phyloP scores from a whole-genome alignment of 208 protist species.

The Crithidia expoeki region DNA sequence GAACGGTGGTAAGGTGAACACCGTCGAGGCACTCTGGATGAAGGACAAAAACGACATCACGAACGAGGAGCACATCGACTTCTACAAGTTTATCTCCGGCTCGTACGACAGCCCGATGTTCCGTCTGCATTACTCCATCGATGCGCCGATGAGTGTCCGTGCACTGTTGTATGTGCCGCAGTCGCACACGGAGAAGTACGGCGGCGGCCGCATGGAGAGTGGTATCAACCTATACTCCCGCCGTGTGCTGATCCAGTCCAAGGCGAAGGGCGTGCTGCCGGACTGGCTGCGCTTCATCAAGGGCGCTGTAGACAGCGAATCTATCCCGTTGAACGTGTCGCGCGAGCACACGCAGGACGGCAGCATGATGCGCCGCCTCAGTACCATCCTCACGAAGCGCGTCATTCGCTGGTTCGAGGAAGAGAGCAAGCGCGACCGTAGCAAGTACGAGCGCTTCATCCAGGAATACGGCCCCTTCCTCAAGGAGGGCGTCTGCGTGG shows the following conservation, averaged over 20 bases:
- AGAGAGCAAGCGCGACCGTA: constrained; percentile 91
- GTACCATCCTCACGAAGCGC: constrained; percentile 91
- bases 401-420: constrained; percentile 92
- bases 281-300: constrained; percentile 97
- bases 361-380: constrained; percentile 93
- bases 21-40: constrained; percentile 97
- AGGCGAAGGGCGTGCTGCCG: constrained; percentile 95
- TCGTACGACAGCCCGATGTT: constrained; percentile 94
- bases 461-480: constrained; percentile 95
- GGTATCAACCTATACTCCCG: constrained; percentile 95
- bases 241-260: constrained; percentile 96
- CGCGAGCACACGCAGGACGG: constrained; percentile 98
- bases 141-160: constrained; percentile 95
- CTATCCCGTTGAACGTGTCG: constrained; percentile 98
- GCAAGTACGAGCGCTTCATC: constrained; percentile 94
- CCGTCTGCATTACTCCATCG: constrained; percentile 95
- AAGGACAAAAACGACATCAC: constrained; percentile 92
- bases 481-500: constrained; percentile 96
- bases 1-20: constrained; percentile 96
- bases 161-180: constrained; percentile 96
- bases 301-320: constrained; percentile 98
- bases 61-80: constrained; percentile 96
- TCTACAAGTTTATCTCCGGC: constrained; percentile 97
- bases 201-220: constrained; percentile 94
- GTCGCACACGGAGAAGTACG: constrained; percentile 97